Evolutionary conservation across 352 stramenopile species (phyloP), one percentile per base, ranked within the genome.

Genomic region (Globisporangium yorkense): DNA sequence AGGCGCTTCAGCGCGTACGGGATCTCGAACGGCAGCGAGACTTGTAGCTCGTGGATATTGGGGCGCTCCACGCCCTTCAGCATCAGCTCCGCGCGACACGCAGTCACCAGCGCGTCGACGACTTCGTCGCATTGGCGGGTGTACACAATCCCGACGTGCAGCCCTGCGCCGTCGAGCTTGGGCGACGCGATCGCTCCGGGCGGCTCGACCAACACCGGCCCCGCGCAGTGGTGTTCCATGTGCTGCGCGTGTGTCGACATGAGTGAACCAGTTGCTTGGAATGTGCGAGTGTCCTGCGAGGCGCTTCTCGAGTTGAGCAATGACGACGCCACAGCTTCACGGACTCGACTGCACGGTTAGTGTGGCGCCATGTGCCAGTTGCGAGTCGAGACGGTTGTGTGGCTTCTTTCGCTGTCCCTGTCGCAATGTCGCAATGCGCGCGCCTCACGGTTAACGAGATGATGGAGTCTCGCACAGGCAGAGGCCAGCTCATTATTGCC

Each of bases 1-100:
- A 73, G 27, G 12, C 61, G 57, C 51, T 71, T 75, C 27, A 56
- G 51, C 18, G 62, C 68, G 54, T 66, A 77, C 57, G 70, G 70
- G 12, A 77, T 29, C 51, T 77, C 67, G 27, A 74, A 73, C 31
- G 70, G 67, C 55, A 71, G 51, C 18, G 61, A 57, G 2, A 75
- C 70, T 10, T 68, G 63, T 8, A 59, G 29, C 57, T 73, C 58
- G 33, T 75, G 67, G n/a, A 77, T 51, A 44, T 64, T 55, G 2
- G 59, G 33, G 47, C 70, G 68, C 18, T 52, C 50, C 29, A 77
- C 65, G 20, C 67, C 65, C 27, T 67, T 71, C 31, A 68, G 40
- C 55, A 75, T 35, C 31, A 77, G 54, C 43, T 77, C 70, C 6
- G 41, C 63, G 35, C 70, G 70, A 20, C 70, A 77, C 12, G 70